Percentiles rank a stretch among this genome's conserved stretches.
Conservation (phyloP, 768 basidiomycete genomes). For the Fibroporia radiculosa region DNA sequence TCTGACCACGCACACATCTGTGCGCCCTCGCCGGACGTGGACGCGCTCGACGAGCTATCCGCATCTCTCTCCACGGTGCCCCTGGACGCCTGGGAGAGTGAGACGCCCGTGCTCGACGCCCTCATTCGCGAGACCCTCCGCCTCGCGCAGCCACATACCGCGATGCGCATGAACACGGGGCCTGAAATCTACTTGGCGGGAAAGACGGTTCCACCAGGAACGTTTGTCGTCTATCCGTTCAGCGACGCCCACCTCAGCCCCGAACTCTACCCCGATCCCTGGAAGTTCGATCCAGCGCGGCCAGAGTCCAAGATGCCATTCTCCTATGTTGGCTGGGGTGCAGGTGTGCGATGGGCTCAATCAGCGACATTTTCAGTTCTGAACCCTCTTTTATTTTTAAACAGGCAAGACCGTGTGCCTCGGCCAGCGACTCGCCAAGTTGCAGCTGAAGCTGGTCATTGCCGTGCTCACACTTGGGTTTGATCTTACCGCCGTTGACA, state of each 20-base stretch:
- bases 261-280: conserved; percentile 66
- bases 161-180: conserved; percentile 75
- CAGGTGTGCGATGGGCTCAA: no score
- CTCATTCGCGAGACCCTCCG: conserved; percentile 73
- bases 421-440: conserved; percentile 65
- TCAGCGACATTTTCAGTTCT: no score
- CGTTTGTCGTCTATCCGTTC: conserved; percentile 74
- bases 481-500: conserved; percentile 51
- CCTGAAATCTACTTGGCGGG: conserved; percentile 63
- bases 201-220: conserved; percentile 62
- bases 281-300: conserved; percentile 63
- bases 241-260: conserved; percentile 73
- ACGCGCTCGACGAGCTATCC: conserved; percentile 27
- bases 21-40: conserved; percentile 1
- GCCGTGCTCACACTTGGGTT: conserved; percentile 63
- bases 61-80: conserved; percentile 52
- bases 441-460: conserved; percentile 65
- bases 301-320: conserved; percentile 42
- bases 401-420: conserved; percentile 65
- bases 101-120: conserved; percentile 64
- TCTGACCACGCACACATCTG: conserved; percentile 25
- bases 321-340: conserved; percentile 73
- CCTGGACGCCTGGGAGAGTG: conserved; percentile 60
- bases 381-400: conserved; percentile 5
- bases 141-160: conserved; percentile 71